phyloP scores from a whole-genome alignment of 164 flowering plant species.

The Annona squamosa region DNA sequence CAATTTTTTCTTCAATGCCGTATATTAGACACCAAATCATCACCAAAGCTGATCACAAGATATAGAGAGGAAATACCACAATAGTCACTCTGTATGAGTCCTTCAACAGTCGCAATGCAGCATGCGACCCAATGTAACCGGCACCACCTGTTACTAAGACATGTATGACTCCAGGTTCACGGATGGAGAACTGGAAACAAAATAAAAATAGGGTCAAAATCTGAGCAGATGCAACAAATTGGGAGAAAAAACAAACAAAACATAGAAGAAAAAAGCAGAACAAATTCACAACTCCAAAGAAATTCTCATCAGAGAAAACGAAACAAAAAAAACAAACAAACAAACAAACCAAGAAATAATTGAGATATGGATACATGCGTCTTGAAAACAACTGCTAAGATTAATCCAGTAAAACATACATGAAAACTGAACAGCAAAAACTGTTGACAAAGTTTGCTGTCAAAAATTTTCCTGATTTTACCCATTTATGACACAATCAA shows the following conservation, averaged over 20 bases:
- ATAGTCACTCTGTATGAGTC: slow-evolving; percentile 80
- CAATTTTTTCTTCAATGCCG: not conserved
- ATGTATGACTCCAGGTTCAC: slow-evolving; percentile 74
- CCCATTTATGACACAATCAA: too few species aligned
- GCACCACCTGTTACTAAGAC: slow-evolving; percentile 98
- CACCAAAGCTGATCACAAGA: not conserved
- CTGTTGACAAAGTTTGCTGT: too few species aligned
- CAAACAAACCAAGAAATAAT: too few species aligned
- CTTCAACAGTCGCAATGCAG: slow-evolving; percentile 73
- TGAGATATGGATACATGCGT: too few species aligned
- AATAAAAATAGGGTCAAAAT: not conserved
- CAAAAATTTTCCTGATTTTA: too few species aligned
- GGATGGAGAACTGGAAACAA: slow-evolving; percentile 55
- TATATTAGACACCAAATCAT: too few species aligned
- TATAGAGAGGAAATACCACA: slow-evolving; percentile 46
- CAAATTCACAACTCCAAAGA: not conserved
- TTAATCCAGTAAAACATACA: too few species aligned
- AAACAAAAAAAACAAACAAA: not conserved
- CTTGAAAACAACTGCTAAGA: too few species aligned
- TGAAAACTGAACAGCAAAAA: too few species aligned
- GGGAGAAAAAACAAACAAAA: not conserved
- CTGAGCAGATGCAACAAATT: not conserved
- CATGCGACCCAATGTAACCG: slow-evolving; percentile 97
- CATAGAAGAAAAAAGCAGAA: not conserved
- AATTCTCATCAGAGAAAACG: not conserved